Evolutionary conservation across 305 asterid genomes (phyloP).

Genomic region (Rubia balearica): DNA sequence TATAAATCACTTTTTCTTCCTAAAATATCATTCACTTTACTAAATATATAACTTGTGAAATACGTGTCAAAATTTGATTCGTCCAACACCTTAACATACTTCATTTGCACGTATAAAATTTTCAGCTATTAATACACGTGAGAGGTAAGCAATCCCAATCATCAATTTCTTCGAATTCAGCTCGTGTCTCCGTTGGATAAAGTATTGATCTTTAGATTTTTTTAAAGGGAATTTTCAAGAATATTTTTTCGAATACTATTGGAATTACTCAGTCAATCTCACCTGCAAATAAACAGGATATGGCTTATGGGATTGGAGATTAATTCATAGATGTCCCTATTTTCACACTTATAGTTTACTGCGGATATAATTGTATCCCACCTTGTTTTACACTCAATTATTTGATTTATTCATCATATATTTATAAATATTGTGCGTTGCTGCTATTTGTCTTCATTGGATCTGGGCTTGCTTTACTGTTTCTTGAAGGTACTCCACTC

Average conservation of each 20-base stretch:
- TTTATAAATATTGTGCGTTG: background rate
- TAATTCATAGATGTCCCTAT: constrained; percentile 7
- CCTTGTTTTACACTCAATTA: constrained; percentile 5
- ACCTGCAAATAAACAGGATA: constrained; percentile 1
- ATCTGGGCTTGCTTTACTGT: constrained; percentile 19
- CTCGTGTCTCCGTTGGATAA: background rate
- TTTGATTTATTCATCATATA: background rate
- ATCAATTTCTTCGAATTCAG: constrained; percentile 3
- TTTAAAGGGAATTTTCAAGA: background rate
- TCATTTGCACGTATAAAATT: too few relatives aligned
- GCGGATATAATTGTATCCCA: constrained; percentile 4
- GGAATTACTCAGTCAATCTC: background rate
- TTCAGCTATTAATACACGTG: background rate
- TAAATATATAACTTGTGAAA: too few relatives aligned
- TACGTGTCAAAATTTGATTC: too few relatives aligned
- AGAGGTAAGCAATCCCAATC: background rate
- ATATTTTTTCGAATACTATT: background rate
- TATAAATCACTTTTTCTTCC: too few relatives aligned
- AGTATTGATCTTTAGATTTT: background rate
- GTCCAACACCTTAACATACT: too few relatives aligned
- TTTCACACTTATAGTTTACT: constrained; percentile 7
- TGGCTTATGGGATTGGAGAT: background rate
- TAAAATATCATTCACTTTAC: too few relatives aligned
- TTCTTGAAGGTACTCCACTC: constrained; percentile 12
- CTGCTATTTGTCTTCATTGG: constrained; percentile 17